Conservation (phyloP, 2,329 filamentous ascomycete species). For the Verticillium nonalfalfae region DNA sequence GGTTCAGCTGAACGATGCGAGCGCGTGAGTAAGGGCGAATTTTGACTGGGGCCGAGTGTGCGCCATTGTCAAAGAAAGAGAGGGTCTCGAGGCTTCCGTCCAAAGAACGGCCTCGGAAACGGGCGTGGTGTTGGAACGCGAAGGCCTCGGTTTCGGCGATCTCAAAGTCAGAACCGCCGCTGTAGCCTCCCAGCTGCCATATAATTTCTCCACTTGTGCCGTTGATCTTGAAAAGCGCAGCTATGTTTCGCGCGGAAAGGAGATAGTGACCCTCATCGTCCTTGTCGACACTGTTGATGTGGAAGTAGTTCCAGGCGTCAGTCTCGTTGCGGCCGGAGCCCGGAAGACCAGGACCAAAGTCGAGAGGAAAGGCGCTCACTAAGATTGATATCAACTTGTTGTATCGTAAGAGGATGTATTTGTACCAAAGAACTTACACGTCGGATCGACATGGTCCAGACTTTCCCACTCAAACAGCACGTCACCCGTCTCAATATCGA, state of each 20-base stretch:
- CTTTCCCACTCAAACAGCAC: conserved; percentile 41
- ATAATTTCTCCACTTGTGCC: conserved; percentile 39
- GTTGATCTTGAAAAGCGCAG: conserved; percentile 38
- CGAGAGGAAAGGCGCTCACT: conserved; percentile 27
- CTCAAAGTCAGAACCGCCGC: conserved; percentile 35
- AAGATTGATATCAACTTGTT: background rate
- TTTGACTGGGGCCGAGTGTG: conserved; percentile 13
- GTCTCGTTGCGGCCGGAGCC: no score
- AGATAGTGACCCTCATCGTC: no score
- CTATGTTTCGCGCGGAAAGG: conserved; percentile 40
- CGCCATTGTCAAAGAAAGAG: conserved; percentile 46
- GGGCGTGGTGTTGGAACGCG: conserved; percentile 46
- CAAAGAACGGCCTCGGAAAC: conserved; percentile 30
- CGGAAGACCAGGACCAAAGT: no score
- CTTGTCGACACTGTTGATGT: no score
- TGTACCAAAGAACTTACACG: conserved; percentile 1
- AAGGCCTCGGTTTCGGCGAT: conserved; percentile 28
- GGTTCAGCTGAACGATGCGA: conserved; percentile 10
- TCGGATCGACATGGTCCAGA: conserved; percentile 9
- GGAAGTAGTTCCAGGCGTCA: no score
- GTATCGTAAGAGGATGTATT: no score
- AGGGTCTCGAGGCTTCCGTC: conserved; percentile 41
- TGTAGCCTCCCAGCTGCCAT: conserved; percentile 46
- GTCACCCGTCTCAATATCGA: conserved; percentile 41
- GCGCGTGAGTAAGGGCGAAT: conserved; percentile 6